Evolutionary conservation across 2,329 filamentous ascomycete species (phyloP).

Genomic region (Epichloe typhina): DNA sequence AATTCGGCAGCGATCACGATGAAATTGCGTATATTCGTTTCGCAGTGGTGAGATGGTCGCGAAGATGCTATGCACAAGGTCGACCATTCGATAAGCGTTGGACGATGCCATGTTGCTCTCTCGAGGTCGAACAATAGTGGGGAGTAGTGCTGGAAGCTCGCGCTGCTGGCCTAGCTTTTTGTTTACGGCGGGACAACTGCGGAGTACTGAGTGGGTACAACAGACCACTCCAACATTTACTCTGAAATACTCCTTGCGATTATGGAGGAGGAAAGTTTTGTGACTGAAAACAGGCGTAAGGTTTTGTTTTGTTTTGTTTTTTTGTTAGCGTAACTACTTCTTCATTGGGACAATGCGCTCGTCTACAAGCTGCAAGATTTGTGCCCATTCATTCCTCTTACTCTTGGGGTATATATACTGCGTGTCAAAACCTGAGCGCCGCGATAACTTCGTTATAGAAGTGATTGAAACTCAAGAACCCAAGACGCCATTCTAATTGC

Average conservation of each 20-base stretch:
- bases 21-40: background rate
- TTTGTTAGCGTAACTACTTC: too few relatives aligned
- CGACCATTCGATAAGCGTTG: background rate
- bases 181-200: background rate
- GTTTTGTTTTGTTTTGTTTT: too few relatives aligned
- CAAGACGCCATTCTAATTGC: background rate
- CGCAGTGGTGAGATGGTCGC: background rate
- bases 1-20: background rate
- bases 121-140: background rate
- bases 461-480: background rate
- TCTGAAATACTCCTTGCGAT: background rate
- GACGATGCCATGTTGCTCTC: background rate
- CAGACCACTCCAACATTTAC: background rate
- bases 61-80: background rate
- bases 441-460: background rate
- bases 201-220: too few relatives aligned
- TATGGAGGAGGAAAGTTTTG: too few relatives aligned
- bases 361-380: background rate
- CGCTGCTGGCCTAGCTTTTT: background rate
- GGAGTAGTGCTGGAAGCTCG: background rate
- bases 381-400: background rate
- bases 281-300: too few relatives aligned
- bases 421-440: background rate
- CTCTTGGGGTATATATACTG: background rate
- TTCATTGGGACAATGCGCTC: background rate